Evolutionary conservation across 2,329 filamentous ascomycete genomes (phyloP), one percentile per base, ranked within the genome.

Genomic region (Pseudovirgaria hyperparasitica): DNA sequence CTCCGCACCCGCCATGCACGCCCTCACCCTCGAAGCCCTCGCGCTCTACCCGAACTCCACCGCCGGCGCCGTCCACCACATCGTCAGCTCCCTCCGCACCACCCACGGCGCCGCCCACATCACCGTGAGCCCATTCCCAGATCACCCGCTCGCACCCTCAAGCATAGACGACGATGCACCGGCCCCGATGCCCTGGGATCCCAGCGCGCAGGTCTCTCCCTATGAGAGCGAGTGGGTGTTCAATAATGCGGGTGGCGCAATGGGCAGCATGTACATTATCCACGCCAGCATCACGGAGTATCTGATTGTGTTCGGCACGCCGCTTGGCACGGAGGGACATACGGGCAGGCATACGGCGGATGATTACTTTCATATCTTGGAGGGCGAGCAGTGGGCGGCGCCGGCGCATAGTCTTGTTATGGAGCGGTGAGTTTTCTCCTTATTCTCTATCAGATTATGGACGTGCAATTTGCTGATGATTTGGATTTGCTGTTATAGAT

Each of bases 361-460:
- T 58, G 85, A 93, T 64, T 93, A 90, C 66, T 93, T 93, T 67
- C 72, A 86, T 65, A 92, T 93, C 63, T 66, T 93, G 17, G 63
- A 64, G 18, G 85, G 85, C 42, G 72, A 75, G 42, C 76, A 92
- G 58, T 65, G 72, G 43, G 79, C n/a, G n/a, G n/a, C n/a, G n/a
- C n/a, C n/a, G n/a, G n/a, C n/a, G n/a, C n/a, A n/a, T n/a, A n/a
- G n/a, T n/a, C n/a, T n/a, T n/a, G n/a, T n/a, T n/a, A n/a, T n/a
- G n/a, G n/a, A n/a, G n/a, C n/a, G n/a, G n/a, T n/a, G n/a, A n/a
- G n/a, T n/a, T n/a, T n/a, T n/a, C n/a, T n/a, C n/a, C n/a, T n/a
- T n/a, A n/a, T n/a, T n/a, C n/a, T n/a, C n/a, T n/a, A n/a, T n/a
- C n/a, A n/a, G n/a, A n/a, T n/a, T n/a, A n/a, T n/a, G n/a, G n/a